Evolutionary conservation across 148 eudicot species (phyloP), one percentile per base, ranked within the genome.

Genomic region (Cornus controversa): DNA sequence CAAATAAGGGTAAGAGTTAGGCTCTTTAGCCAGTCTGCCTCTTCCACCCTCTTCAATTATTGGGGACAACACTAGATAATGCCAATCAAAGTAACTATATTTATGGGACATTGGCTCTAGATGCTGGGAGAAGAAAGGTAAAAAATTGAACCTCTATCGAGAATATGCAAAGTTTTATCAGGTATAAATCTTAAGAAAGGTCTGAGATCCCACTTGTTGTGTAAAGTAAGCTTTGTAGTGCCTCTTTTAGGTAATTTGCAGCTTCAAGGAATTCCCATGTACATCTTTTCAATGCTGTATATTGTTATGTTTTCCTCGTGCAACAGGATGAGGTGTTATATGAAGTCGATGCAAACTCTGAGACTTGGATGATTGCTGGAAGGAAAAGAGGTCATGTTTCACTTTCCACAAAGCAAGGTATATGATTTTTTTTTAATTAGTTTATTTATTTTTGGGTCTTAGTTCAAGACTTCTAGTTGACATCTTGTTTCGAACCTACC

Each of bases 341-440:
- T 67, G 98, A 96, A 90, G 90, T 96, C 23, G 81, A 88, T 79
- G 99, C 96, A 40, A 93, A 90, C 89, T 79, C 97, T 26, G 97
- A 91, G 72, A 90, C 89, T 86, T 96, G 99, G 99, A 96, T 96
- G 99, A 87, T 96, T 75, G 99, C 99, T 71, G 99, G 98, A 73
- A 90, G 98, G 86, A 96, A 96, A 87, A 88, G 94, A 66, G 99
- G 98, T 64, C 89, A 96, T 77, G 87, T 80, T 37, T 79, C 91
- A 36, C 95, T 96, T 75, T 91, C 97, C 69, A 80, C 86, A 27
- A 75, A 92, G 83, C 92, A 90, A 89, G 99, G 99, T 93, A 86
- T 27, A 45, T 57, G 26, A 29, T 9, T 37, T 9, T 47, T 47
- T 65, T 23, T 8, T 16, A 27, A 6, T 50, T 24, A 47, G 67